Evolutionary conservation across 2,329 filamentous ascomycete species (phyloP).

Genomic region (Pochonia chlamydosporia): DNA sequence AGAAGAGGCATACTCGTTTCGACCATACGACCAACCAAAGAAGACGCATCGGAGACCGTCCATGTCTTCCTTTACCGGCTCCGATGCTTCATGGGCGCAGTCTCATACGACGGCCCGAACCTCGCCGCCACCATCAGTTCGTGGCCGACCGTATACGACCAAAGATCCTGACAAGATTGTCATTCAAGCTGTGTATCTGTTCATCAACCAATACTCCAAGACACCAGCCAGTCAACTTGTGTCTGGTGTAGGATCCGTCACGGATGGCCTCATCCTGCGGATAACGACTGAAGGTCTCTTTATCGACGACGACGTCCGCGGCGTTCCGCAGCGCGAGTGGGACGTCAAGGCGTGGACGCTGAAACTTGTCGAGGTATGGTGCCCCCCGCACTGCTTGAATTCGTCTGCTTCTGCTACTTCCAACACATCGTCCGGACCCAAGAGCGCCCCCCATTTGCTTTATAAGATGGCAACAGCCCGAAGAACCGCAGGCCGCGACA

Average conservation of each 20-base stretch:
- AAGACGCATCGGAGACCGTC: conserved; percentile 54
- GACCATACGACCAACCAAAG: conserved; percentile 68
- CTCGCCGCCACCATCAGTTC: conserved; percentile 72
- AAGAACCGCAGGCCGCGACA: conserved; percentile 42
- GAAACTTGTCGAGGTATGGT: conserved; percentile 87
- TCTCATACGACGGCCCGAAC: conserved; percentile 80
- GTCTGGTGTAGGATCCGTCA: conserved; percentile 77
- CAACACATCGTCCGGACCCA: conserved; percentile 32
- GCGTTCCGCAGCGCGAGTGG: conserved; percentile 94
- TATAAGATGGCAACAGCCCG: conserved; percentile 42
- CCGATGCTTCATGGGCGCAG: conserved; percentile 80
- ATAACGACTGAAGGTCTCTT: conserved; percentile 94
- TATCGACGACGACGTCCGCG: conserved; percentile 90
- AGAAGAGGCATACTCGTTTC: conserved; percentile 65
- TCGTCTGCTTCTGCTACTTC: conserved; percentile 32
- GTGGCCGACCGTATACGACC: conserved; percentile 75
- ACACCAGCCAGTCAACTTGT: conserved; percentile 89
- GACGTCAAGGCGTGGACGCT: conserved; percentile 98
- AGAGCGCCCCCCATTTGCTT: conserved; percentile 37
- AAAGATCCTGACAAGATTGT: conserved; percentile 94
- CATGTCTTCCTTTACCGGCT: conserved; percentile 62
- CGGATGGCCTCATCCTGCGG: conserved; percentile 84
- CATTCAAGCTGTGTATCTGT: conserved; percentile 86
- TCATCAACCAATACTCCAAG: conserved; percentile 81
- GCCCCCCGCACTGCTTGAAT: conserved; percentile 57